Percentiles rank a stretch among this genome's conserved stretches.
These are phyloP conservation scores for Botrytis byssoidea DNA, from an alignment of 2,329 filamentous ascomycete genomes.

Conservation along the genomic window DNA sequence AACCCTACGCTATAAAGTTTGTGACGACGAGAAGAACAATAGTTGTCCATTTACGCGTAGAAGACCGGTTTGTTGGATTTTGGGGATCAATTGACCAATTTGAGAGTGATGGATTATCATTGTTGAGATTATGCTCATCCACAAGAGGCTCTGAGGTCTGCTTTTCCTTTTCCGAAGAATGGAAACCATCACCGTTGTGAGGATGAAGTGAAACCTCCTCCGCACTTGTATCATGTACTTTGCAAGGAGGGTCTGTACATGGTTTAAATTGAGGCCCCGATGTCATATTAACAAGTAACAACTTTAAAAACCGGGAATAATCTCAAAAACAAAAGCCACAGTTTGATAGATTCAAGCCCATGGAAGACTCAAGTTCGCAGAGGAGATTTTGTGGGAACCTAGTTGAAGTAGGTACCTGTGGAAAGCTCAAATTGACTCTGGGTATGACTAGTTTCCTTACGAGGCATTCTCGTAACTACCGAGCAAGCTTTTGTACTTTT, in stretches of 20 bases:
- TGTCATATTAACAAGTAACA: background rate
- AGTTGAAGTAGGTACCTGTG: background rate
- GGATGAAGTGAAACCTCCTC: background rate
- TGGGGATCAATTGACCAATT: background rate
- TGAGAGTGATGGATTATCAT: background rate
- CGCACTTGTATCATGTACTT: background rate
- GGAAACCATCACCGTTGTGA: background rate
- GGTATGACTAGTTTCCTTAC: background rate
- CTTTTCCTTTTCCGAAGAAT: background rate
- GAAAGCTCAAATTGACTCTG: background rate
- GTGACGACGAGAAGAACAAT: background rate
- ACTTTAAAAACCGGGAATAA: background rate
- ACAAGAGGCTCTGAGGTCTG: background rate
- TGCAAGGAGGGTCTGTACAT: background rate
- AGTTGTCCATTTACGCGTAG: conserved; percentile 1
- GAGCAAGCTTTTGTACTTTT: background rate
- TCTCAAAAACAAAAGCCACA: background rate
- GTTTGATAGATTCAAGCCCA: background rate
- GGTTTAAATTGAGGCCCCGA: background rate
- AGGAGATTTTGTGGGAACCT: background rate
- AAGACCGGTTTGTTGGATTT: conserved; percentile 4
- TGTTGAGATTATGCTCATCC: background rate
- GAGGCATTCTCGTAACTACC: background rate
- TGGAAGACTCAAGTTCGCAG: background rate
- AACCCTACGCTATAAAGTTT: background rate